Conservation (phyloP, 164 flowering plant genomes). For the Chimonanthus salicifolius region DNA sequence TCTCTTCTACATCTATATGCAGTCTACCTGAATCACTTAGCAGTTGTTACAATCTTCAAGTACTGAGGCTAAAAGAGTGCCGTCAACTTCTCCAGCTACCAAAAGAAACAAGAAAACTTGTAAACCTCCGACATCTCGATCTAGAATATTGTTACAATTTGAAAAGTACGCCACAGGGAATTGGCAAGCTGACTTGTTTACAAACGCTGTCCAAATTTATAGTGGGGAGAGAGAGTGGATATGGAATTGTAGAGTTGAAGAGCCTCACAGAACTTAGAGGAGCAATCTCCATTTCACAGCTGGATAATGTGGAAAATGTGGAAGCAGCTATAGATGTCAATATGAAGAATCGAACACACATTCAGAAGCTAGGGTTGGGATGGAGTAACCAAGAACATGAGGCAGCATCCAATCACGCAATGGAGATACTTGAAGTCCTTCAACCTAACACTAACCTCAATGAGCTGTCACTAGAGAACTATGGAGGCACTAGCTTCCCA, state of each 20-base stretch:
- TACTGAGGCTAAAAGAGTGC: background rate
- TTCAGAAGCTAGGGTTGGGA: background rate
- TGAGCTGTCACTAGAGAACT: background rate
- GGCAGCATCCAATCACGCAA: too few relatives aligned
- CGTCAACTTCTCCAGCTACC: background rate
- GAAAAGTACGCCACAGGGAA: background rate
- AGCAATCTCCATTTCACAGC: accelerated
- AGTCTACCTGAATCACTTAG: slow-evolving; percentile 1
- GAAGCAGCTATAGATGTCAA: background rate
- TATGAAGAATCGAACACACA: too few relatives aligned
- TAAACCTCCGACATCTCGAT: slow-evolving; percentile 8
- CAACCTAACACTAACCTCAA: background rate
- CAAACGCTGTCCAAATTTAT: background rate
- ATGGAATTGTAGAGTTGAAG: background rate
- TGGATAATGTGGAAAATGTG: background rate
- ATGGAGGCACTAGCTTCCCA: background rate
- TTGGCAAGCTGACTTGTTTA: background rate
- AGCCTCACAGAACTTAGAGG: too few relatives aligned
- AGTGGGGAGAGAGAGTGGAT: background rate
- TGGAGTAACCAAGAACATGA: too few relatives aligned
- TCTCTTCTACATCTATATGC: background rate
- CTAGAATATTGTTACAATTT: background rate
- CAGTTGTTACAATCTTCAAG: slow-evolving; percentile 5
- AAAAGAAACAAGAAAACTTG: background rate
- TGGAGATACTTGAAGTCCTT: too few relatives aligned